These are phyloP conservation scores for Aphanomyces invadans DNA, from an alignment of 352 stramenopile species.

Conservation along the genomic window DNA sequence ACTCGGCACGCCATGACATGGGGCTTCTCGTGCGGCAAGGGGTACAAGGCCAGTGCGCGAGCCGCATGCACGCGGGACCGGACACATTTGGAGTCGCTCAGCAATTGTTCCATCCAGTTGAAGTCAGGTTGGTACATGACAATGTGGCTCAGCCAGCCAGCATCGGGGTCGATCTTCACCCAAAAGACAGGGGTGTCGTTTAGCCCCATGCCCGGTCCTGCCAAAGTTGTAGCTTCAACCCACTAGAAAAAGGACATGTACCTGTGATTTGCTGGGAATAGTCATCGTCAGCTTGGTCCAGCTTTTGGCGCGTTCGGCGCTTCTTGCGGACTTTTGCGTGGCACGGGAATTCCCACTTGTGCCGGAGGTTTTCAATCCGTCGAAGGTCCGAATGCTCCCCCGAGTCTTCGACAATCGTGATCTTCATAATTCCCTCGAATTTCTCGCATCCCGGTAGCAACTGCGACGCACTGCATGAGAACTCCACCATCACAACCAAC, in stretches of 20 bases:
- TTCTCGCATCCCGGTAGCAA: constrained; percentile 67
- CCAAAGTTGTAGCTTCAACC: constrained; percentile 25
- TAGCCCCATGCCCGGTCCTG: constrained; percentile 67
- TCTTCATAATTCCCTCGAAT: constrained; percentile 69
- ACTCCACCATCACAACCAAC: too few species aligned
- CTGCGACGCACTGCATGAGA: too few species aligned
- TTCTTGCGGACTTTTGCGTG: constrained; percentile 85
- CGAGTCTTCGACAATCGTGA: constrained; percentile 81
- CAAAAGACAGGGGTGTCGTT: constrained; percentile 83
- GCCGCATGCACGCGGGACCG: constrained; percentile 71
- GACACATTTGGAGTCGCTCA: constrained; percentile 72
- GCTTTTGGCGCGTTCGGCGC: constrained; percentile 68
- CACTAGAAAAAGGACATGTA: too few species aligned
- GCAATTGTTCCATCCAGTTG: constrained; percentile 83
- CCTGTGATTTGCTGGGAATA: constrained; percentile 33
- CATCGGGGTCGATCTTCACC: constrained; percentile 79
- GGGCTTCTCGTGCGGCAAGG: constrained; percentile 72
- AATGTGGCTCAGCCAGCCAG: constrained; percentile 66
- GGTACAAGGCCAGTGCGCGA: constrained; percentile 63
- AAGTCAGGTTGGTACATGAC: constrained; percentile 84
- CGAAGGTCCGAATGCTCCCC: constrained; percentile 77
- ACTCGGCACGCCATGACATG: constrained; percentile 83
- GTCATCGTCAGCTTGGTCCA: constrained; percentile 69
- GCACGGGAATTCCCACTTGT: constrained; percentile 82
- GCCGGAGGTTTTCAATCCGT: constrained; percentile 71